Evolutionary conservation across 495 filamentous ascomycete genomes (phyloP).

Genomic region (Opeltia flavorubescens): DNA sequence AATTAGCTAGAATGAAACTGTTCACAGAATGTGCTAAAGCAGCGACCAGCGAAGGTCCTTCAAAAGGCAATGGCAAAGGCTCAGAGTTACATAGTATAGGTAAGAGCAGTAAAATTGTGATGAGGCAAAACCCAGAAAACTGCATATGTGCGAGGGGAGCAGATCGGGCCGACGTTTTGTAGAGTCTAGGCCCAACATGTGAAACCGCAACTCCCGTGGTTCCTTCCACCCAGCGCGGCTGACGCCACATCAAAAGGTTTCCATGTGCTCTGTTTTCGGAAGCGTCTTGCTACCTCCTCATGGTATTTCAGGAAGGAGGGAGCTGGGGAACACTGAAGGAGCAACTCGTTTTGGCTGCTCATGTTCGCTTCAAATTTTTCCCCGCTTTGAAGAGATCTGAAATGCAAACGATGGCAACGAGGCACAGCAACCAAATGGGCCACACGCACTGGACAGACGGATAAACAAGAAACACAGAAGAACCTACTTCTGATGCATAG

Average conservation of each 20-base stretch:
- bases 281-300: too few species aligned
- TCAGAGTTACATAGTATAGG: too few species aligned
- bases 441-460: background rate
- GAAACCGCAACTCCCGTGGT: background rate
- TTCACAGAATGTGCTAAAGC: too few species aligned
- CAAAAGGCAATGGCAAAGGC: too few species aligned
- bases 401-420: background rate
- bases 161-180: slow-evolving; percentile 2
- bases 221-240: background rate
- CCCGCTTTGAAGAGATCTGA: too few species aligned
- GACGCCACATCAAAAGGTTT: too few species aligned
- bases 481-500: slow-evolving; percentile 34
- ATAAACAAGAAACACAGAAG: slow-evolving; percentile 3
- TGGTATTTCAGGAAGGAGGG: too few species aligned
- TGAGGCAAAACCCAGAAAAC: background rate
- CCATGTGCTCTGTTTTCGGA: too few species aligned
- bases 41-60: too few species aligned
- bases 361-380: too few species aligned
- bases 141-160: background rate
- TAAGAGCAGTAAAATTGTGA: background rate
- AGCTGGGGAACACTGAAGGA: too few species aligned
- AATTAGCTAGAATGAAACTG: background rate
- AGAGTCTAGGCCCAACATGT: slow-evolving; percentile 3
- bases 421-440: background rate
- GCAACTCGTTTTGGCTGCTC: too few species aligned